Evolutionary conservation across 805 yeast species (phyloP).

Genomic region (Metschnikowia rubicola): DNA sequence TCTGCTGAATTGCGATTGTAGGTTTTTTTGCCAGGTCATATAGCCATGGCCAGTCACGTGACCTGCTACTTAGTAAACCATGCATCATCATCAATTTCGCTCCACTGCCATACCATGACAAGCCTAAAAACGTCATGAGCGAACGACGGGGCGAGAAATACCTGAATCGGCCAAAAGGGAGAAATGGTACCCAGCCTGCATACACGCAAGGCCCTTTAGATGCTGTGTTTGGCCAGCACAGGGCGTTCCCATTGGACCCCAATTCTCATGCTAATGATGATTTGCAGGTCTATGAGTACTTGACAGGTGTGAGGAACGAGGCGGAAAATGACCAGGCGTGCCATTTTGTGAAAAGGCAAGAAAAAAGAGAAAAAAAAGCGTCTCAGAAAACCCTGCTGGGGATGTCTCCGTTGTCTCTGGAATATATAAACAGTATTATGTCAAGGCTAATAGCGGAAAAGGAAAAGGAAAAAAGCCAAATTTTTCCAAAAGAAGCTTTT

Average conservation of each 20-base stretch:
- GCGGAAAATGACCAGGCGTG: constrained; percentile 25
- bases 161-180: constrained; percentile 5
- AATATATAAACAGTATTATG: background rate
- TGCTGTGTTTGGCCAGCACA: constrained; percentile 28
- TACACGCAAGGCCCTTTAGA: constrained; percentile 25
- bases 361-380: background rate
- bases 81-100: background rate
- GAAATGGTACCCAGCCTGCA: background rate
- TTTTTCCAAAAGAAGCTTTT: background rate
- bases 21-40: background rate
- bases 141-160: constrained; percentile 11
- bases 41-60: background rate
- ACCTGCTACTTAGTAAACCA: background rate
- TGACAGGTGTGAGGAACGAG: constrained; percentile 29
- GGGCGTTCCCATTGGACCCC: constrained; percentile 24
- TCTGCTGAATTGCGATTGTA: no score
- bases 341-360: constrained; percentile 3
- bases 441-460: background rate
- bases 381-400: background rate
- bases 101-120: background rate
- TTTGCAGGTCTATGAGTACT: constrained; percentile 23
- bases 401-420: background rate
- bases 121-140: constrained; percentile 5
- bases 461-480: background rate
- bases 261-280: constrained; percentile 3